Evolutionary conservation across 2,329 filamentous ascomycete species (phyloP).

Genomic region (Colletotrichum sp.): DNA sequence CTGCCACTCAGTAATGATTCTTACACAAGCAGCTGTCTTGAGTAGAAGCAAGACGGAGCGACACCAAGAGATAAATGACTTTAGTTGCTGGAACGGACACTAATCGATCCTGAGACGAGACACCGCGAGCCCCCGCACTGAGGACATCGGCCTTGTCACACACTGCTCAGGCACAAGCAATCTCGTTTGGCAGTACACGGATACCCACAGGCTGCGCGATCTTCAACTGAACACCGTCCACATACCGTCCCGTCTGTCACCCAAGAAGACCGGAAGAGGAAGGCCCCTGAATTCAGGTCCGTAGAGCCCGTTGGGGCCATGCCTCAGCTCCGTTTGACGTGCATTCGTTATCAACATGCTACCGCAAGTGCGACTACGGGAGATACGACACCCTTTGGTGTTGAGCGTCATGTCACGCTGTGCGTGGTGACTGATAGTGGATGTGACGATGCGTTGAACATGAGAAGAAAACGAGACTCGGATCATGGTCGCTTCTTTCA

Average conservation of each 20-base stretch:
- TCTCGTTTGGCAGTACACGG: constrained; percentile 13
- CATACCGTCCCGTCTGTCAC: not conserved
- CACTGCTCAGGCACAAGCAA: constrained; percentile 11
- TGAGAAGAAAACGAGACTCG: not conserved
- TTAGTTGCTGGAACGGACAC: not conserved
- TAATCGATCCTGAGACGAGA: not conserved
- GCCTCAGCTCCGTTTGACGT: not conserved
- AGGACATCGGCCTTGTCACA: not conserved
- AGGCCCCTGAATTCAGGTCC: not conserved
- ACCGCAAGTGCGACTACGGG: not conserved
- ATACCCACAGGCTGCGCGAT: not conserved
- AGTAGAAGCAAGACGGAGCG: not conserved
- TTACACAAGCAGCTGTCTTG: not conserved
- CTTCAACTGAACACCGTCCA: not conserved
- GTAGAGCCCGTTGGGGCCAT: not conserved
- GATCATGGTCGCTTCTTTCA: not conserved
- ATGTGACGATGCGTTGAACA: not conserved
- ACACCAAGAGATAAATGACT: not conserved
- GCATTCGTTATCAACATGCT: not conserved
- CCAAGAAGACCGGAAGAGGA: not conserved
- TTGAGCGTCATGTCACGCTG: not conserved
- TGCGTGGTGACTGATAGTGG: not conserved
- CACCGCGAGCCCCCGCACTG: not conserved
- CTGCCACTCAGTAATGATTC: not conserved
- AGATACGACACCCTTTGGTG: not conserved